Evolutionary conservation across 176 grass and related monocot species (phyloP), one percentile per base, ranked within the genome.

Genomic region (maize (Zea mays)): DNA sequence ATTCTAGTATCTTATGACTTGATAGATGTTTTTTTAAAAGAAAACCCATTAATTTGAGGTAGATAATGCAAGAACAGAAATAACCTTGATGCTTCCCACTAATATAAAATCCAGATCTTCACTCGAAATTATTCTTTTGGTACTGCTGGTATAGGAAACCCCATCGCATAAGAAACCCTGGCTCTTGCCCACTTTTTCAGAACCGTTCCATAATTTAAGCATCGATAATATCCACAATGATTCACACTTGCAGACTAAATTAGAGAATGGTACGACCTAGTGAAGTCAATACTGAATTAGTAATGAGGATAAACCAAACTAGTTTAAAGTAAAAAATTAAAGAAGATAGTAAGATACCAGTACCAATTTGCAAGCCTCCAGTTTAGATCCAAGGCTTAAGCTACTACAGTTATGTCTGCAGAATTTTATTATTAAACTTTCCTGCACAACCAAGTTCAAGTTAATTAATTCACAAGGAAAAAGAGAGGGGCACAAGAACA

Each of bases 81-180:
- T 59, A 66, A 98, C 95, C 91, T 90, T 93, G 74, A 98, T 83
- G 54, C 69, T 88, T 65, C 95, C 95, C n/a, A 92, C 79, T 81
- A 98, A 88, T 69, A 86, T 66, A 82, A 87, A 71, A 56, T 86
- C 78, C 79, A 98, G 45, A 85, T 98, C 80, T 27, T 84, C 87
- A 86, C 87, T 94, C 35, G 80, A 63, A 88, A 98, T 86, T 83
- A 94, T 81, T 77, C 73, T 90, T 86, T 73, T 94, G 55, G 85
- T 72, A 44, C 62, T 84, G 55, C 69, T 38, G 14, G 80, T 74
- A 80, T 88, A 84, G 15, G 83, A 83, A 67, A 85, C 42, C 15
- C 85, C 89, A 73, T 86, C 85, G 37, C 82, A 90, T 10, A 87
- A 54, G 60, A 88, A 85, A 64, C 45, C 45, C 12, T 80, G 87